These are phyloP conservation scores for Zhuliangozyma blackwelliae DNA, from an alignment of 1,139 yeast genomes.

Conservation along the genomic window DNA sequence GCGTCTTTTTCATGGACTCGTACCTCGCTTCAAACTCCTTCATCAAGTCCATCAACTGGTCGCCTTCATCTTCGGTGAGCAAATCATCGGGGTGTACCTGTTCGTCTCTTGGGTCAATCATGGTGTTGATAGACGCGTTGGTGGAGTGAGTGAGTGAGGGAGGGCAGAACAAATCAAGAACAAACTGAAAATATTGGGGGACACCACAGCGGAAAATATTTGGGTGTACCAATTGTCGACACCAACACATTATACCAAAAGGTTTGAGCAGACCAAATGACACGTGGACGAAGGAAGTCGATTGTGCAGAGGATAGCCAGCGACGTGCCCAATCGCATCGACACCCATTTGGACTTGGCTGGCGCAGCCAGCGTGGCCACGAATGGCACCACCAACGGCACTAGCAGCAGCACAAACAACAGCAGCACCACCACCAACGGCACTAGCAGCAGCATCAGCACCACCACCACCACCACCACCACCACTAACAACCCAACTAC, in stretches of 20 bases:
- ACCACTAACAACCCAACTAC: slow-evolving; percentile 2
- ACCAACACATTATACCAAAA: no score
- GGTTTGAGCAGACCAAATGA: slow-evolving; percentile 14
- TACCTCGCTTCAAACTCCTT: slow-evolving; percentile 25
- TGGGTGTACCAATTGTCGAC: neutral
- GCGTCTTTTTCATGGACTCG: slow-evolving; percentile 16
- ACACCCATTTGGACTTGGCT: slow-evolving; percentile 11
- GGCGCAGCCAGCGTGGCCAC: no score
- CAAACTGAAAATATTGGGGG: no score
- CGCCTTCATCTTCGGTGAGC: slow-evolving; percentile 26
- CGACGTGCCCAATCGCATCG: slow-evolving; percentile 29
- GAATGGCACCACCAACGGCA: no score
- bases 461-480: neutral
- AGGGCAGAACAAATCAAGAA: neutral
- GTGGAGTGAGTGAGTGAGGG: no score
- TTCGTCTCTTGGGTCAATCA: slow-evolving; percentile 21
- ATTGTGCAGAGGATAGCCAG: slow-evolving; percentile 44
- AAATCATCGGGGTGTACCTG: slow-evolving; percentile 17
- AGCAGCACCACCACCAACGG: neutral
- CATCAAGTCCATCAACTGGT: slow-evolving; percentile 23
- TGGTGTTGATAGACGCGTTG: slow-evolving; percentile 1
- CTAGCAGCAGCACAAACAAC: neutral
- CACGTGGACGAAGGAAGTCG: slow-evolving; percentile 46
- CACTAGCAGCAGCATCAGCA: no score
- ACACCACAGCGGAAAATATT: no score